A percentile compares a stretch with the other conserved stretches of the same genome.
phyloP scores from a whole-genome alignment of 2,329 filamentous ascomycete genomes.

The Didymella exigua region DNA sequence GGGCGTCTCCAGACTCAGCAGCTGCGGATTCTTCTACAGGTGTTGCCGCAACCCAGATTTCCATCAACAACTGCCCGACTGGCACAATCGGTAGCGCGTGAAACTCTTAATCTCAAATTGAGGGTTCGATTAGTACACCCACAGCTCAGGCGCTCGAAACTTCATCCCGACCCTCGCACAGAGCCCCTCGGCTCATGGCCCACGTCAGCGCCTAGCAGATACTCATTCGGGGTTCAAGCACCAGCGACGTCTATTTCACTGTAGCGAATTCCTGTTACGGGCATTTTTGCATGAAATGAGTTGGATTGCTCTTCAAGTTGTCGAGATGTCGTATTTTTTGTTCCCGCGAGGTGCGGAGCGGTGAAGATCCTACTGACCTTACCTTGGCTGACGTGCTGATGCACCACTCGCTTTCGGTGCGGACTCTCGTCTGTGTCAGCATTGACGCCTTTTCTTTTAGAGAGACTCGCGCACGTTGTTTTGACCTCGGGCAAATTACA shows the following conservation, averaged over 20 bases:
- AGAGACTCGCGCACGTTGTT: neutral
- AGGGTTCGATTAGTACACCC: no score
- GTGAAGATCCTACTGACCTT: neutral
- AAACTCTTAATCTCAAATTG: slow-evolving; percentile 37
- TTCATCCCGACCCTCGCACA: no score
- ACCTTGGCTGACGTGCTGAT: neutral
- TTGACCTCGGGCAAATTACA: neutral
- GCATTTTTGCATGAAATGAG: neutral
- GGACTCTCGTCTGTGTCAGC: neutral
- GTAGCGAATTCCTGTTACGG: no score
- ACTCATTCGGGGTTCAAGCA: no score
- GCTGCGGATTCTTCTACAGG: no score
- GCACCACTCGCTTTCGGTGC: neutral
- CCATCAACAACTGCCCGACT: slow-evolving; percentile 25
- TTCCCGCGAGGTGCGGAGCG: neutral
- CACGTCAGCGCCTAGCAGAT: no score
- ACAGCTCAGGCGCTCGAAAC: no score
- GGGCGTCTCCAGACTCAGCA: no score
- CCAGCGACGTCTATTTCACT: no score
- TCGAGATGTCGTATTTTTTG: neutral
- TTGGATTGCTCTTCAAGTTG: neutral
- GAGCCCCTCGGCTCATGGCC: no score
- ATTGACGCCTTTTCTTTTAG: neutral
- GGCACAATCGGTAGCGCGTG: slow-evolving; percentile 35
- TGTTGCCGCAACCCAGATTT: no score